These are phyloP conservation scores for Hirschfeldia incana DNA, from an alignment of 345 rosid species.

Conservation along the genomic window DNA sequence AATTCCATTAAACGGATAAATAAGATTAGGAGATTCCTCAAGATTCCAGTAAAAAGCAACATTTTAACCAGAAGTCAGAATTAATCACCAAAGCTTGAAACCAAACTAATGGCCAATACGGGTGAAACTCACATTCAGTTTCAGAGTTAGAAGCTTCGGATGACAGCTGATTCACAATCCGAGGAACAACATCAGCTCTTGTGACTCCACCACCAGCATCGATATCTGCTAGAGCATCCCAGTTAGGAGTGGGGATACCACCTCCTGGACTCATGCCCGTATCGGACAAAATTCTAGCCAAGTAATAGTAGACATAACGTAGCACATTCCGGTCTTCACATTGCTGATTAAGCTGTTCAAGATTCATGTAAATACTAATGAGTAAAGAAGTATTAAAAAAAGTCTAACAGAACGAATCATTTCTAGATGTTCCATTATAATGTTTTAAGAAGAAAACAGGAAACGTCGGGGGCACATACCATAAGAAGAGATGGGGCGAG, in stretches of 20 bases:
- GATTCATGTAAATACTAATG: background rate
- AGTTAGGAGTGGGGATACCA: constrained; percentile 98
- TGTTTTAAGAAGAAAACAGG: background rate
- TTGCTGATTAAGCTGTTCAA: constrained; percentile 85
- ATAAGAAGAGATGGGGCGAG: constrained; percentile 98
- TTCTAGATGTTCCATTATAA: constrained; percentile 1
- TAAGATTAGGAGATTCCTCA: no score
- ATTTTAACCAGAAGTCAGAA: no score
- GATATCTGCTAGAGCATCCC: constrained; percentile 99
- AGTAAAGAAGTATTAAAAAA: background rate
- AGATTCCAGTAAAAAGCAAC: no score
- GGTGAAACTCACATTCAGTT: constrained; percentile 60
- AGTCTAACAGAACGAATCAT: background rate
- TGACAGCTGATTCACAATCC: constrained; percentile 78
- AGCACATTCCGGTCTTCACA: constrained; percentile 91
- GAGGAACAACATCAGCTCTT: constrained; percentile 95
- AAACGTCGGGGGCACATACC: constrained; percentile 47
- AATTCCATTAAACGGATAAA: no score
- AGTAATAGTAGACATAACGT: constrained; percentile 94
- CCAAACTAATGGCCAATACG: no score
- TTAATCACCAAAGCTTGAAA: no score
- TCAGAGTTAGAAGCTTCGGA: constrained; percentile 73
- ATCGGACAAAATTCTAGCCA: constrained; percentile 94
- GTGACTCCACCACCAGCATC: constrained; percentile 99
- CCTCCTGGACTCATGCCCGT: constrained; percentile 92